Conservation (phyloP, 2,329 filamentous ascomycete species). For the Rhynchosporium agropyri region DNA sequence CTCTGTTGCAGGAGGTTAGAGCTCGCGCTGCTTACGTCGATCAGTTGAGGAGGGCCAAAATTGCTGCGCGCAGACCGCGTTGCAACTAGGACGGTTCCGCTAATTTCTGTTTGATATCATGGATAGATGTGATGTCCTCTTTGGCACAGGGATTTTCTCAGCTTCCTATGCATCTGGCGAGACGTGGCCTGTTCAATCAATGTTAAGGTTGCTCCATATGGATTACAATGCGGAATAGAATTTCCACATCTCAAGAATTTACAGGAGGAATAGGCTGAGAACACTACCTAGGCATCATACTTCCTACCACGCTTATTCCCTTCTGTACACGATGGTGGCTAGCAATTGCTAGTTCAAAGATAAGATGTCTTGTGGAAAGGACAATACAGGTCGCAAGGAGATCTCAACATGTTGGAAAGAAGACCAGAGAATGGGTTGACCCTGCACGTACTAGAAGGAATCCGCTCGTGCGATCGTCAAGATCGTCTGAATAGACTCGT, state of each 20-base stretch:
- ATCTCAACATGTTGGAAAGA: too few relatives aligned
- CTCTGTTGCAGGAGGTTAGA: background rate
- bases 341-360: too few relatives aligned
- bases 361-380: too few relatives aligned
- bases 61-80: background rate
- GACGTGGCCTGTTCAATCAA: background rate
- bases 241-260: too few relatives aligned
- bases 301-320: slow-evolving; percentile 62
- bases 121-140: background rate
- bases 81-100: background rate
- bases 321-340: slow-evolving; percentile 45
- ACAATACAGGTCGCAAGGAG: too few relatives aligned
- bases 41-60: background rate
- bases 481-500: background rate
- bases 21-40: background rate
- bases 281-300: slow-evolving; percentile 42
- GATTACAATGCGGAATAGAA: too few relatives aligned
- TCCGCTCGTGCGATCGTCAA: too few relatives aligned
- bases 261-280: background rate
- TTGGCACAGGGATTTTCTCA: background rate
- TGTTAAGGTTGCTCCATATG: background rate
- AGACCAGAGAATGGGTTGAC: too few relatives aligned
- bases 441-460: too few relatives aligned
- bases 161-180: background rate
- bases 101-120: background rate